Base-by-base conservation (phyloP, 441 rosid species). In the Geranium incanum region DNA sequence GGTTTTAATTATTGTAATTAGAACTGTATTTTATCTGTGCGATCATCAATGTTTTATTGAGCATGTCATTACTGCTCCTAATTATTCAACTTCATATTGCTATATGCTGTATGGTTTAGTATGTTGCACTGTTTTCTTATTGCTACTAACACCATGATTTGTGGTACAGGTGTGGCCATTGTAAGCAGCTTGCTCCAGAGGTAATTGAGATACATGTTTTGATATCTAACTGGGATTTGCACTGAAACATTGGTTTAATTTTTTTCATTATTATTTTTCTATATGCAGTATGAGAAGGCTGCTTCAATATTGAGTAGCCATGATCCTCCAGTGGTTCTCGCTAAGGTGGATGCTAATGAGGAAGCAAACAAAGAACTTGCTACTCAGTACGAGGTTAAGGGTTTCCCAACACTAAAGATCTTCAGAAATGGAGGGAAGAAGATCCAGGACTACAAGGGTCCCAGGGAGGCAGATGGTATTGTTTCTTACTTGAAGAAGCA, bases 131-230 rank as follows among this genome's bases (percentile, higher is more conserved):
- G 72, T 3, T 68, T 71, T 43, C 48, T 1, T 41, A 41, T 9
- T 41, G 7, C 48, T 9, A 41, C 48, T 41, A 41, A 41, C 48
- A 6, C 48, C 9, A 41, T 9, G 11, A 41, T 41, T 50, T 50
- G 1, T 50, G 57, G 73, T 68, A 69, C 81, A 92, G 99, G 99
- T 95, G 97, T 75, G 99, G 97, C 6, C 97, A 95, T 84, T 95
- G 99, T 75, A 87, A 87, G 88, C 85, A 85, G 66, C 97, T 95
- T 72, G 99, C 96, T 72, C 99, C 99, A 36, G 93, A 92, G 97
- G 99, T 95, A 83, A 66, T 52, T 21, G 67, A 18, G 13, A 7
- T 68, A 72, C 69, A 8, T 66, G 21, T 6, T 23, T n/a, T 38
- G 33, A 68, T 45, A n/a, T 9, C 4, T 48, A 19, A 33, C 11